phyloP scores from a whole-genome alignment of 345 rosid genomes.

The Noccaea caerulescens region DNA sequence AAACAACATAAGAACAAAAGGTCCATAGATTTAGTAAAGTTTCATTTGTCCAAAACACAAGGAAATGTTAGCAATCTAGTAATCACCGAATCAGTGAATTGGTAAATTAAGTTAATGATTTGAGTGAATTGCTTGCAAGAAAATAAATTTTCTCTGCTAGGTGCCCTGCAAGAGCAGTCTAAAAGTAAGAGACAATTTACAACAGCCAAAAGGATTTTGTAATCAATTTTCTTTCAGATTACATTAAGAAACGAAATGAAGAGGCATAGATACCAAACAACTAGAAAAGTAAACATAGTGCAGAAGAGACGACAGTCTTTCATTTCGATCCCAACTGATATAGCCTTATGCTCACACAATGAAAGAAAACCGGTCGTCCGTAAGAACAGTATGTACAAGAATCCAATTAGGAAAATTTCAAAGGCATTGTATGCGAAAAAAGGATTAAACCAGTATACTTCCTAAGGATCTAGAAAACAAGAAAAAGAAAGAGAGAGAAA shows the following conservation, averaged over 20 bases:
- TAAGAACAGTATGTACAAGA: slow-evolving; percentile 16
- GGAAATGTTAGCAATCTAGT: slow-evolving; percentile 14
- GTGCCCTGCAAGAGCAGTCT: slow-evolving; percentile 20
- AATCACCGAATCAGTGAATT: slow-evolving; percentile 27
- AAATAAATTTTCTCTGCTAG: not conserved
- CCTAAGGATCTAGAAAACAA: slow-evolving; percentile 10
- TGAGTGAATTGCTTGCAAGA: not conserved
- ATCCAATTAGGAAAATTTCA: slow-evolving; percentile 18
- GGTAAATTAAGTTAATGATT: slow-evolving; percentile 1
- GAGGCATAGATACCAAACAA: slow-evolving; percentile 11
- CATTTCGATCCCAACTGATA: slow-evolving; percentile 22
- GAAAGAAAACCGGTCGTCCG: slow-evolving; percentile 5
- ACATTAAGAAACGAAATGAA: slow-evolving; percentile 10
- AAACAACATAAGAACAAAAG: slow-evolving; percentile 23
- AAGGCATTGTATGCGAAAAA: slow-evolving; percentile 3
- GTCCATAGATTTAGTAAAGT: slow-evolving; percentile 16
- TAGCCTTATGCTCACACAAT: slow-evolving; percentile 23
- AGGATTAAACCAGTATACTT: slow-evolving; percentile 17
- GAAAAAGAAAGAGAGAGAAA: slow-evolving; percentile 11
- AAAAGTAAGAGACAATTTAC: slow-evolving; percentile 6
- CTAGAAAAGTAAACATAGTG: slow-evolving; percentile 15
- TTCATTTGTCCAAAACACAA: slow-evolving; percentile 24
- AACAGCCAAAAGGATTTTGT: not conserved
- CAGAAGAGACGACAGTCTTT: slow-evolving; percentile 6
- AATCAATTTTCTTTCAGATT: slow-evolving; percentile 25